Percentiles rank a stretch among this genome's conserved stretches.
These are phyloP conservation scores for Haplosporangium gracile DNA, from an alignment of 192 early-diverging fungal species.

Conservation along the genomic window DNA sequence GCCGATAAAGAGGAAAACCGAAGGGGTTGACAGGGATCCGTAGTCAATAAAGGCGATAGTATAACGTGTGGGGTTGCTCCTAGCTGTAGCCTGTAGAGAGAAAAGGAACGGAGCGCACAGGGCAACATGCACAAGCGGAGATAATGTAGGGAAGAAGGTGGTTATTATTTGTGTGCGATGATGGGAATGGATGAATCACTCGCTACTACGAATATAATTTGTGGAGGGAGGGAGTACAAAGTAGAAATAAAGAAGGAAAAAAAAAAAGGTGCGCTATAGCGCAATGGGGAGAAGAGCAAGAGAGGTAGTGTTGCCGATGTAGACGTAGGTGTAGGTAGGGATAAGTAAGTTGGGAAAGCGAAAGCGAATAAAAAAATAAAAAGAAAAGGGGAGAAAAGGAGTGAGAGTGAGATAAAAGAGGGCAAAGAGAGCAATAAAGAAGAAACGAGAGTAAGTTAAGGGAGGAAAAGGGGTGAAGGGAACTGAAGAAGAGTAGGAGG, in stretches of 20 bases:
- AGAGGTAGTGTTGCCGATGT: neutral
- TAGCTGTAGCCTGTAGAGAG: neutral
- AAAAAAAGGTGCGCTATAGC: neutral
- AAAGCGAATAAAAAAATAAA: neutral
- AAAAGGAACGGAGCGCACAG: neutral
- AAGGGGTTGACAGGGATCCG: constrained; percentile 1
- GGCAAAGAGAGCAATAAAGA: neutral
- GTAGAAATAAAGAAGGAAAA: neutral
- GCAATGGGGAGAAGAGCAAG: neutral
- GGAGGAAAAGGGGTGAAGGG: constrained; percentile 8
- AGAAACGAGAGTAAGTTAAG: neutral
- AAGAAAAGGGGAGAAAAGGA: neutral
- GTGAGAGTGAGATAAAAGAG: constrained; percentile 12
- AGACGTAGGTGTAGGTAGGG: neutral
- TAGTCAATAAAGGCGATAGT: neutral
- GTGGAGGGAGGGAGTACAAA: too few relatives aligned
- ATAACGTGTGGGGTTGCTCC: neutral
- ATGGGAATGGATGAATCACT: neutral
- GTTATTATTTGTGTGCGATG: neutral
- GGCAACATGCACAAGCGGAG: neutral
- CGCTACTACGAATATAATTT: neutral
- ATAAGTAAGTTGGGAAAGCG: neutral
- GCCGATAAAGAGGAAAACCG: neutral
- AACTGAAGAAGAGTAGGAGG: neutral
- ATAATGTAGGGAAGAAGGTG: neutral